phyloP scores from a whole-genome alignment of 805 yeast genomes.

The Candida koratica region DNA sequence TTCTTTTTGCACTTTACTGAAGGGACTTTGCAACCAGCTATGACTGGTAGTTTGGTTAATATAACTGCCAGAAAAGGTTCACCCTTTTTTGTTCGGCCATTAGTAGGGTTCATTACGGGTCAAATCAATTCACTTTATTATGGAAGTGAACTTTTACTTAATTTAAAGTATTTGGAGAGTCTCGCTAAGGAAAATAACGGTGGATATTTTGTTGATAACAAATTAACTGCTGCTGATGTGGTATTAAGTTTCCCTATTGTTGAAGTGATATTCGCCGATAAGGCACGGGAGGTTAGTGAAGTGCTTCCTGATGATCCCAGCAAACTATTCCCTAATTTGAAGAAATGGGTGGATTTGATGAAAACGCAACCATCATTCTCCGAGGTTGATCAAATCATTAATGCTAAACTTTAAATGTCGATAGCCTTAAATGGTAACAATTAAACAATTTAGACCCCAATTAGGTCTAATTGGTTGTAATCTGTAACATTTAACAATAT shows the following conservation, averaged over 20 bases:
- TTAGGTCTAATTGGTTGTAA: neutral
- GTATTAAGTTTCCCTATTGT: slow-evolving; percentile 46
- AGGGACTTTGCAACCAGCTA: slow-evolving; percentile 53
- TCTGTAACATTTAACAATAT: neutral
- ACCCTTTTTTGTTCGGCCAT: slow-evolving; percentile 23
- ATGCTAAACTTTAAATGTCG: slow-evolving; percentile 7
- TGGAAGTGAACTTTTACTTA: slow-evolving; percentile 20
- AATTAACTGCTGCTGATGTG: slow-evolving; percentile 55
- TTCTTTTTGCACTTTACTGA: slow-evolving; percentile 59
- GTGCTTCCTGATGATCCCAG: slow-evolving; percentile 12
- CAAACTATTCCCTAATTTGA: slow-evolving; percentile 20
- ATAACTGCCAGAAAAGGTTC: slow-evolving; percentile 23
- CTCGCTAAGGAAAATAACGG: slow-evolving; percentile 23
- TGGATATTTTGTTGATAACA: slow-evolving; percentile 45
- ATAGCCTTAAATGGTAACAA: neutral
- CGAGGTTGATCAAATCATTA: slow-evolving; percentile 1
- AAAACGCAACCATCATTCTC: slow-evolving; percentile 5
- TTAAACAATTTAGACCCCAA: neutral
- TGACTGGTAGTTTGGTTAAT: slow-evolving; percentile 32
- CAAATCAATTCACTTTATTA: slow-evolving; percentile 26
- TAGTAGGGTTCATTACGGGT: slow-evolving; percentile 21
- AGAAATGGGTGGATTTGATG: slow-evolving; percentile 20
- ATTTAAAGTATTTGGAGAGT: slow-evolving; percentile 27
- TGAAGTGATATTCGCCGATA: slow-evolving; percentile 21
- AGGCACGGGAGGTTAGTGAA: slow-evolving; percentile 20